Evolutionary conservation across 805 yeast species (phyloP).

Genomic region (Metschnikowia picachoensis): DNA sequence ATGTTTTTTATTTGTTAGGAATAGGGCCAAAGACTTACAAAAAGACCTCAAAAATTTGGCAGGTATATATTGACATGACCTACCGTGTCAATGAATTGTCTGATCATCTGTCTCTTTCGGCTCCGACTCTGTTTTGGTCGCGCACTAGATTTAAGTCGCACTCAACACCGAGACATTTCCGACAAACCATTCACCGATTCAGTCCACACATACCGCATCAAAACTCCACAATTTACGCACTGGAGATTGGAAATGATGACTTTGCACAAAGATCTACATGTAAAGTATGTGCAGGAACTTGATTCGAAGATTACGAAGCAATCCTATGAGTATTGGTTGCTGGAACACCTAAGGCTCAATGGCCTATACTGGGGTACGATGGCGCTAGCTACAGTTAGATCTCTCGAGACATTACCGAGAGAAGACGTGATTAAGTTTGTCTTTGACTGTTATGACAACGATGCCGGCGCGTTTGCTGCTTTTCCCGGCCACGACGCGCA

Average conservation of each 20-base stretch:
- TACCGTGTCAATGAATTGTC: neutral
- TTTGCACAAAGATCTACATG: conserved; percentile 21
- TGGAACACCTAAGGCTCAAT: conserved; percentile 85
- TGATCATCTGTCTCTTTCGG: neutral
- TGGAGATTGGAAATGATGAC: neutral
- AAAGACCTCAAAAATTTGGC: no score
- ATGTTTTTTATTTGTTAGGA: no score
- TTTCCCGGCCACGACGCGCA: conserved; percentile 90
- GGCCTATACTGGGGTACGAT: conserved; percentile 96
- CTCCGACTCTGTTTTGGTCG: neutral
- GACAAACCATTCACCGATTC: no score
- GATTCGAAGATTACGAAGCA: conserved; percentile 33
- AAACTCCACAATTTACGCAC: no score
- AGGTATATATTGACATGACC: no score
- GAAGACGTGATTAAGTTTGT: conserved; percentile 68
- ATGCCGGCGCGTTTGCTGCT: conserved; percentile 82
- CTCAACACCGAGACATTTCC: neutral
- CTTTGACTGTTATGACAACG: conserved; percentile 54
- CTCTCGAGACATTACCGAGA: conserved; percentile 51
- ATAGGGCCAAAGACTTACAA: no score
- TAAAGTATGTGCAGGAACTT: conserved; percentile 32
- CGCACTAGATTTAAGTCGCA: neutral
- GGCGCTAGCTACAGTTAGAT: conserved; percentile 60
- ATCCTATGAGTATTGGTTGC: conserved; percentile 78
- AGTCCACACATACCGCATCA: no score